These are phyloP conservation scores for Albifimbria verrucaria DNA, from an alignment of 2,329 filamentous ascomycete genomes.

Conservation along the genomic window DNA sequence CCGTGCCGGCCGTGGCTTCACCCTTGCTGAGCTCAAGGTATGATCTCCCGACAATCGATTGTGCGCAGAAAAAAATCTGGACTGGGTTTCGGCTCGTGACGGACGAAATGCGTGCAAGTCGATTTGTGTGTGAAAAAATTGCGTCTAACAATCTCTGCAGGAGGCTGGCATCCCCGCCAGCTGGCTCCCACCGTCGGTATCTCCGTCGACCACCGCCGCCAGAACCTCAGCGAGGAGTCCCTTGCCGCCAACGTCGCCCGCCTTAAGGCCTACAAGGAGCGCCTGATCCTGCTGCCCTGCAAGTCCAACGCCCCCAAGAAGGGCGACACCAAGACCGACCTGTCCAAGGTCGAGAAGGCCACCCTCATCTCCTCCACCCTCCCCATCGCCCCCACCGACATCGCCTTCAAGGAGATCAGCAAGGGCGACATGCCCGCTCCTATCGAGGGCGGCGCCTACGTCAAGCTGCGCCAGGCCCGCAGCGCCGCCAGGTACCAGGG, in stretches of 20 bases:
- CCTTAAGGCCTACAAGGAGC: constrained; percentile 95
- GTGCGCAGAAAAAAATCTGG: not conserved
- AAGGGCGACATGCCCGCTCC: constrained; percentile 76
- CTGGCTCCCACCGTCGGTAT: constrained; percentile 96
- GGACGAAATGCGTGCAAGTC: constrained; percentile 3
- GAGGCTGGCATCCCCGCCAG: constrained; percentile 92
- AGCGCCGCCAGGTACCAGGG: constrained; percentile 78
- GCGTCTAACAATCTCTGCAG: constrained; percentile 48
- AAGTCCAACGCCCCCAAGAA: constrained; percentile 91
- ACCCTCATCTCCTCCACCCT: constrained; percentile 49
- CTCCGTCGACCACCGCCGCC: constrained; percentile 90
- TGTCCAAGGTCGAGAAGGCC: constrained; percentile 61
- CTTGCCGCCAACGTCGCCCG: constrained; percentile 93
- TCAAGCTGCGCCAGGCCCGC: constrained; percentile 78
- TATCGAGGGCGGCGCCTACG: constrained; percentile 80
- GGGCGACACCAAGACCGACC: constrained; percentile 85
- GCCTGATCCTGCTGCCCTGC: constrained; percentile 96
- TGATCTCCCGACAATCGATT: constrained; percentile 14
- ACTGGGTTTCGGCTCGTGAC: too few relatives aligned
- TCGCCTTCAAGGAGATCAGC: constrained; percentile 70
- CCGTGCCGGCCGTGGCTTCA: constrained; percentile 95
- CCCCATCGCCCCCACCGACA: constrained; percentile 67
- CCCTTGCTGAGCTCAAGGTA: constrained; percentile 97
- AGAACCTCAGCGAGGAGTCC: constrained; percentile 95
- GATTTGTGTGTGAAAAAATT: constrained; percentile 3